phyloP scores from a whole-genome alignment of 306 rosid species.

The Inga leiocalycina region DNA sequence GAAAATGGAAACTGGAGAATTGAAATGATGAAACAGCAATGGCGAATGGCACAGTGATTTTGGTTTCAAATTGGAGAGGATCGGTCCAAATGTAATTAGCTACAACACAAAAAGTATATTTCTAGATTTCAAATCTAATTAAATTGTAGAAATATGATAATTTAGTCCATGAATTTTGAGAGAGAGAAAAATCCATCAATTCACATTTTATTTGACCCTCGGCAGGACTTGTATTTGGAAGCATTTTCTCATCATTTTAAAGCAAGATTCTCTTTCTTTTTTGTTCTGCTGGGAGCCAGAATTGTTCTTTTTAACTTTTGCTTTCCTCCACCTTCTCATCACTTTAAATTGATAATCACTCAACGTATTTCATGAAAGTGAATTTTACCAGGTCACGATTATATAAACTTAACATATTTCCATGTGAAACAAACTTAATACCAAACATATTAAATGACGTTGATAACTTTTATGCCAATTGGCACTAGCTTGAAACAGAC shows the following conservation, averaged over 20 bases:
- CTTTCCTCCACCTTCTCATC: neutral
- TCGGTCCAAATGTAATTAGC: constrained; percentile 20
- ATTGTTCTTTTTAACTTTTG: neutral
- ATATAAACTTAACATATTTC: neutral
- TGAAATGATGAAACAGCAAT: neutral
- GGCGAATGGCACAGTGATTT: neutral
- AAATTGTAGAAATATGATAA: no score
- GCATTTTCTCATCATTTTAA: constrained; percentile 25
- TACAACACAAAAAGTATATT: neutral
- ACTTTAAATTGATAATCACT: neutral
- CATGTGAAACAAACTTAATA: neutral
- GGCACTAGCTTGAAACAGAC: neutral
- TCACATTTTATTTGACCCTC: no score
- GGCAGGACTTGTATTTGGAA: constrained; percentile 10
- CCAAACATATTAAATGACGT: neutral
- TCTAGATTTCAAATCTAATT: no score
- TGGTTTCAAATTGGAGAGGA: neutral
- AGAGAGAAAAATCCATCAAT: no score
- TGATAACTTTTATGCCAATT: neutral
- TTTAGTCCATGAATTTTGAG: no score
- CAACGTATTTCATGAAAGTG: neutral
- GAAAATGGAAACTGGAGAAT: neutral
- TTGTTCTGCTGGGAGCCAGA: neutral
- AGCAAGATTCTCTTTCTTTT: constrained; percentile 26
- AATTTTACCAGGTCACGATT: neutral